phyloP scores from a whole-genome alignment of 106 monocot species.

The Hemerocallis citrina region DNA sequence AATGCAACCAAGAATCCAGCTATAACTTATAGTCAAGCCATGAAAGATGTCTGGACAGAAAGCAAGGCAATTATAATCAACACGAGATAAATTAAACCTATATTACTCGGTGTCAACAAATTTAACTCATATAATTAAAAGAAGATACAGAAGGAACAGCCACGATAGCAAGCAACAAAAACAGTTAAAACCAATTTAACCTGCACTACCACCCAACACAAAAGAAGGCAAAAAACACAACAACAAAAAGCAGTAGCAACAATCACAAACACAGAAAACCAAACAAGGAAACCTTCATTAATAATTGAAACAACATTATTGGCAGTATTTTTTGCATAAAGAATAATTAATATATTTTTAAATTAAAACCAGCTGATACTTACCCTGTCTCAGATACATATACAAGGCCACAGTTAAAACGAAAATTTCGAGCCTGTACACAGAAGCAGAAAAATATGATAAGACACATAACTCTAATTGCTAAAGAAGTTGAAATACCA shows the following conservation, averaged over 20 bases:
- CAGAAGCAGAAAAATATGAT: conserved; percentile 3
- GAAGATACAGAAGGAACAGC: no score
- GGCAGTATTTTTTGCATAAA: background rate
- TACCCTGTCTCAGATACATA: conserved; percentile 93
- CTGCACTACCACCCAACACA: no score
- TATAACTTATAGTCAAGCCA: no score
- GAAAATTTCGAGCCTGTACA: conserved; percentile 87
- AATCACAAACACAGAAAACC: background rate
- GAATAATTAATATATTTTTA: background rate
- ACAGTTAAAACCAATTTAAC: no score
- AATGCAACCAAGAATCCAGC: no score
- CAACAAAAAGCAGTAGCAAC: background rate
- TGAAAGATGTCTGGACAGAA: no score
- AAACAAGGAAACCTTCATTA: background rate
- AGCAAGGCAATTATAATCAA: no score
- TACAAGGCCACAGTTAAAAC: conserved; percentile 82
- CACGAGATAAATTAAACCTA: no score
- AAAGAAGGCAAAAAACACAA: background rate
- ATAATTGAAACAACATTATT: background rate
- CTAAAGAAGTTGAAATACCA: background rate
- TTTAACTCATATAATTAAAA: no score
- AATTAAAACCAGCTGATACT: conserved; percentile 7
- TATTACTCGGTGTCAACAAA: no score
- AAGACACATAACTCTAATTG: background rate
- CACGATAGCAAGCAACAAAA: no score